A percentile compares a stretch with the other conserved stretches of the same genome.
Evolutionary conservation across 2,329 filamentous ascomycete species (phyloP).

Genomic region (Arthrobotrys conoides): DNA sequence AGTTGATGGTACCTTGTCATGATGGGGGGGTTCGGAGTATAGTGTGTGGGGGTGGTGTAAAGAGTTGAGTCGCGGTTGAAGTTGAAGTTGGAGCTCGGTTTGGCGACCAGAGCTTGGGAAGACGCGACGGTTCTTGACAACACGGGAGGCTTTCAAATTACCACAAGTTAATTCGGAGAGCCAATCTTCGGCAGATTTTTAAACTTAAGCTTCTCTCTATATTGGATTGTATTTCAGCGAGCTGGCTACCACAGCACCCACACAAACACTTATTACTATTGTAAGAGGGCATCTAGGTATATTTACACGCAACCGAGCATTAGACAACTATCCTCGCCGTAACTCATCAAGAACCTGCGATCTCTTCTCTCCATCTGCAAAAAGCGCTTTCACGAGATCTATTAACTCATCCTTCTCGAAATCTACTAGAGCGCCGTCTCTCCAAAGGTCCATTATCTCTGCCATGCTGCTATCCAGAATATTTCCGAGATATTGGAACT

Average conservation of each 20-base stretch:
- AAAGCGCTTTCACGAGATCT: conserved; percentile 63
- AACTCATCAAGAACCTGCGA: conserved; percentile 63
- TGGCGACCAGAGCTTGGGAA: conserved; percentile 25
- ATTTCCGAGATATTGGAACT: conserved; percentile 63
- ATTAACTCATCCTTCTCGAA: conserved; percentile 63
- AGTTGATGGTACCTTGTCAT: conserved; percentile 44
- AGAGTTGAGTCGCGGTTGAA: conserved; percentile 26
- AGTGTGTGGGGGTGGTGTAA: background rate
- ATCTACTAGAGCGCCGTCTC: conserved; percentile 62
- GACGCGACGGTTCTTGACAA: conserved; percentile 45
- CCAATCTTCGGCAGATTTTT: no score
- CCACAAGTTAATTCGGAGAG: background rate
- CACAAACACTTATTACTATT: background rate
- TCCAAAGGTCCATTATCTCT: conserved; percentile 63
- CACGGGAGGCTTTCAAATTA: conserved; percentile 18
- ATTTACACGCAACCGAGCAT: background rate
- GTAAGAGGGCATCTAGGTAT: background rate
- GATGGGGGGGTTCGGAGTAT: background rate
- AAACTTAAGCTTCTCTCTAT: no score
- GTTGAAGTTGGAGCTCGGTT: background rate
- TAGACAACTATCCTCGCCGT: conserved; percentile 47
- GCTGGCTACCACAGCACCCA: background rate
- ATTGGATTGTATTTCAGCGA: no score
- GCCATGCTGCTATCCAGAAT: conserved; percentile 63
- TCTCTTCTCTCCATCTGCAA: conserved; percentile 63